Evolutionary conservation across 2,329 filamentous ascomycete genomes (phyloP), one percentile per base, ranked within the genome.

Genomic region (Phialocephala sp.): DNA sequence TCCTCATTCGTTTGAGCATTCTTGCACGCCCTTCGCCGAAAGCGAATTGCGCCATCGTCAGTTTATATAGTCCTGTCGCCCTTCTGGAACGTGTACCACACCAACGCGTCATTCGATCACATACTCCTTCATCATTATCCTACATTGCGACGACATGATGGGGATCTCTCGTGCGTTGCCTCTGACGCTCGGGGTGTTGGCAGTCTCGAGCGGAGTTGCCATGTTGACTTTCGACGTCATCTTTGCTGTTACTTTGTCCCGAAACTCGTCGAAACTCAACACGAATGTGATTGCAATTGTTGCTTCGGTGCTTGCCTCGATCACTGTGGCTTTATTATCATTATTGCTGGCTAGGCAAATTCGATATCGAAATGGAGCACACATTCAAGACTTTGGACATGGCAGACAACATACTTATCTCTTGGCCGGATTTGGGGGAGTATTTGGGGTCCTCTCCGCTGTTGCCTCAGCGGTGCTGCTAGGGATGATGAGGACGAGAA

Each of bases 171-270:
- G 67, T 50, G 66, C 57, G 35, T 63, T 75, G 45, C 68, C 68
- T 54, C 32, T 75, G 50, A 67, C 62, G 60, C 66, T 77, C 24
- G 74, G 75, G 35, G 69, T 68, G 60, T 56, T 76, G 55, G 72
- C 75, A 20, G 64, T 72, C 43, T 68, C 67, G 56, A 76, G 75
- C 65, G 70, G 66, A 22, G 61, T 70, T 43, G 71, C 67, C 12
- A 67, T 74, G 68, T 65, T 76, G 35, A 72, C 68, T 14, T 72
- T 76, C 56, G 69, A 75, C 45, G 68, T 77, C 55, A 69, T 74
- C 41, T 74, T 76, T 54, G 71, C 75, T 8, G 58, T 70, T 57
- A 67, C 64, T 24, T 63, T 75, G 18, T 67, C 70, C 43, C 67
- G 59, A 41, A 50, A 65, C 37, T 56, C 66, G 2, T 65, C 69